These are phyloP conservation scores for Meyerozyma carpophila DNA, from an alignment of 1,139 yeast species.

Conservation along the genomic window DNA sequence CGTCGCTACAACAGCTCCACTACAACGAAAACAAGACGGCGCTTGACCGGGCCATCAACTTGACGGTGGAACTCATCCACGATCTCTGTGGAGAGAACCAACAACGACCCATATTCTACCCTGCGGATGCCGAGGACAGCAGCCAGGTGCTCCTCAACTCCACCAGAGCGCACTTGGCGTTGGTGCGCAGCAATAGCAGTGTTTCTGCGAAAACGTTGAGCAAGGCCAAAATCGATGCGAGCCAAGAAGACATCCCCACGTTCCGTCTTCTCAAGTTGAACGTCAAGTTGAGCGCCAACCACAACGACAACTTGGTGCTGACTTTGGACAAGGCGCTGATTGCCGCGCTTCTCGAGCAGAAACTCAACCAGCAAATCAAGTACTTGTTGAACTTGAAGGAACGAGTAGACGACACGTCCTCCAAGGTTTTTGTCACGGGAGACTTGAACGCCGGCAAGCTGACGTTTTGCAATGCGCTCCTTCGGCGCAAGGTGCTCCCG, in stretches of 20 bases:
- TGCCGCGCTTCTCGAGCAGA: slow-evolving; percentile 60
- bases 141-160: slow-evolving; percentile 38
- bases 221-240: slow-evolving; percentile 21
- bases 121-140: slow-evolving; percentile 36
- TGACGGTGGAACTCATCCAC: slow-evolving; percentile 47
- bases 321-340: slow-evolving; percentile 61
- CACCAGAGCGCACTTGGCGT: slow-evolving; percentile 43
- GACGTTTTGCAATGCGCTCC: slow-evolving; percentile 86
- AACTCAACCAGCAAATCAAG: slow-evolving; percentile 53
- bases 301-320: slow-evolving; percentile 38
- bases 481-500: slow-evolving; percentile 75
- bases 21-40: slow-evolving; percentile 64
- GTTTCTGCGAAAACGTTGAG: slow-evolving; percentile 23
- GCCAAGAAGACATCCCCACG: slow-evolving; percentile 25
- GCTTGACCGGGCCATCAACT: slow-evolving; percentile 57
- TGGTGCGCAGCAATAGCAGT: slow-evolving; percentile 39
- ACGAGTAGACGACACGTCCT: slow-evolving; percentile 85
- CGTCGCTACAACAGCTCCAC: slow-evolving; percentile 59
- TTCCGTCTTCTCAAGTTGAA: slow-evolving; percentile 62
- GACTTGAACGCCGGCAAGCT: slow-evolving; percentile 97
- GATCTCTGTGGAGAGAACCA: slow-evolving; percentile 54
- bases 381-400: slow-evolving; percentile 73
- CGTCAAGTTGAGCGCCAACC: slow-evolving; percentile 50
- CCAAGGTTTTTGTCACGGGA: slow-evolving; percentile 94
- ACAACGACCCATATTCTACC: slow-evolving; percentile 62